Conservation (phyloP, 2,329 filamentous ascomycete species). For the Cytospora chrysosperma region DNA sequence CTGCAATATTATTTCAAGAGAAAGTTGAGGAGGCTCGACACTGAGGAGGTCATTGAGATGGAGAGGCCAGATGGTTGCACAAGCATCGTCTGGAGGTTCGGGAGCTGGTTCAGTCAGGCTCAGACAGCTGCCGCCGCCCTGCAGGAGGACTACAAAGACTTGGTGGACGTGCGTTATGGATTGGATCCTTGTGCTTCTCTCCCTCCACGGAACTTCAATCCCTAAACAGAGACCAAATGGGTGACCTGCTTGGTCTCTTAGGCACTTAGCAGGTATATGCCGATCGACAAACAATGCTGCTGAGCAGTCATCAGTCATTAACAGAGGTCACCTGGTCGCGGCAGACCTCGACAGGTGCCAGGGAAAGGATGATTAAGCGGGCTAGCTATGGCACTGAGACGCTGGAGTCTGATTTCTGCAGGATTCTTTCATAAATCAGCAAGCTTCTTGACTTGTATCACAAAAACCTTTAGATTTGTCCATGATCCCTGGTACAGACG, state of each 20-base stretch:
- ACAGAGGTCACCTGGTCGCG: not conserved
- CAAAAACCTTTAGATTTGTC: not conserved
- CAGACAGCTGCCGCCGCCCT: conserved; percentile 1
- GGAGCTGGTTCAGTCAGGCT: conserved; percentile 12
- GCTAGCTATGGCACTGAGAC: too few species aligned
- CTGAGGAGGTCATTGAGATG: not conserved
- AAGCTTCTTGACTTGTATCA: not conserved
- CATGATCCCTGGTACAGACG: not conserved
- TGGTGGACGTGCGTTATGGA: conserved; percentile 7
- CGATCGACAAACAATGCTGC: not conserved
- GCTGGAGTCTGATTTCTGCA: not conserved
- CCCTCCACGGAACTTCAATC: not conserved
- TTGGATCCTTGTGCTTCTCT: not conserved
- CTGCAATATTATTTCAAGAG: not conserved
- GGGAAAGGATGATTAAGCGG: too few species aligned
- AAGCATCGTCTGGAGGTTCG: conserved; percentile 4
- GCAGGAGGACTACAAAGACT: not conserved
- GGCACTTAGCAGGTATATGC: not conserved
- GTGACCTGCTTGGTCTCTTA: not conserved
- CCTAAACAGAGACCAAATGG: not conserved
- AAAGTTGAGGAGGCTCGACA: not conserved
- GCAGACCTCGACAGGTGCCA: too few species aligned
- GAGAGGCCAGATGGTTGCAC: not conserved
- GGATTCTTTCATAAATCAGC: too few species aligned
- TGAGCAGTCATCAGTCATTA: not conserved